Conservation (phyloP, 2,329 filamentous ascomycete genomes). For the Botrytis paeoniae region DNA sequence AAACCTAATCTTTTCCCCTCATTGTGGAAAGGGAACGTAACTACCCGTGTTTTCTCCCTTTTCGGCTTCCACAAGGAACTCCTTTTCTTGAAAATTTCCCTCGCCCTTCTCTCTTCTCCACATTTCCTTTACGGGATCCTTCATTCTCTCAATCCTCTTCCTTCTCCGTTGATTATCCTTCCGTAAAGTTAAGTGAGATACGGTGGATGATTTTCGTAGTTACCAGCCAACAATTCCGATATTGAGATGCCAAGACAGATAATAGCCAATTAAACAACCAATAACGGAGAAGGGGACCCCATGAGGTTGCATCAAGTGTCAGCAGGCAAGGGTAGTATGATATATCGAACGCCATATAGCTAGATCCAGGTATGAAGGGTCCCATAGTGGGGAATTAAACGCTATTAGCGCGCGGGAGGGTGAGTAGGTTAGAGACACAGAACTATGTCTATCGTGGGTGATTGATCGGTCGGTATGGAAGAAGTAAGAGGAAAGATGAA, state of each 20-base stretch:
- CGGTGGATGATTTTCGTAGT: constrained; percentile 19
- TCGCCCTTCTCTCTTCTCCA: not conserved
- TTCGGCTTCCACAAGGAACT: constrained; percentile 19
- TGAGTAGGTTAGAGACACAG: not conserved
- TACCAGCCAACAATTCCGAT: constrained; percentile 12
- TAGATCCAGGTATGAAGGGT: constrained; percentile 13
- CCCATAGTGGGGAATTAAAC: constrained; percentile 20
- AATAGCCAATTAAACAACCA: constrained; percentile 8
- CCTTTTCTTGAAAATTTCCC: not conserved
- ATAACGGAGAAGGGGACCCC: not conserved
- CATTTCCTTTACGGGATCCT: not conserved
- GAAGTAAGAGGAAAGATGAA: not conserved
- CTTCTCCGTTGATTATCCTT: not conserved
- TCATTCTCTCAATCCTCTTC: not conserved
- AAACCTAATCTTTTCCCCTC: constrained; percentile 15
- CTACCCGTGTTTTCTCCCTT: constrained; percentile 15
- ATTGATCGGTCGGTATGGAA: not conserved
- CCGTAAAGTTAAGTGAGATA: constrained; percentile 11
- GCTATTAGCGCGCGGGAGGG: constrained; percentile 20
- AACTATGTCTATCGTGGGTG: not conserved
- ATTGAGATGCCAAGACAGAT: constrained; percentile 18
- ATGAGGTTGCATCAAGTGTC: constrained; percentile 16
- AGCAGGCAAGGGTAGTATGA: constrained; percentile 20
- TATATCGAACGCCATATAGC: constrained; percentile 21
- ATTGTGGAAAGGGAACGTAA: not conserved